phyloP scores from a whole-genome alignment of 495 filamentous ascomycete species.

The Aspergillus indologenus region DNA sequence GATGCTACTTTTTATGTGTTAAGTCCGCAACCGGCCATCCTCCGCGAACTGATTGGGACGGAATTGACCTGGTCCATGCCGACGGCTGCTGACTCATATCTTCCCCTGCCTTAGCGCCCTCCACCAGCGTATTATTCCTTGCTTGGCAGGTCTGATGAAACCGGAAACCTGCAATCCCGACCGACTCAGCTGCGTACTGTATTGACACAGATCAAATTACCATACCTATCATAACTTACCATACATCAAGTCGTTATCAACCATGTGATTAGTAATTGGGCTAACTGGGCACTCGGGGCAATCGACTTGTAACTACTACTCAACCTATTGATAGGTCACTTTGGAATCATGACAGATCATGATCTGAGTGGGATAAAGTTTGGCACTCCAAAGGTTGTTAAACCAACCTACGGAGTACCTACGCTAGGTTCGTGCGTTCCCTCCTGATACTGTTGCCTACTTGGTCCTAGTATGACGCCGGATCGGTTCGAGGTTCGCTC shows the following conservation, averaged over 20 bases:
- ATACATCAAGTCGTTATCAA: no score
- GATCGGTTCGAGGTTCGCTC: not conserved
- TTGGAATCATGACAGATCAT: conserved; percentile 1
- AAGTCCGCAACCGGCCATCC: not conserved
- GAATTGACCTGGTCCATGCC: conserved; percentile 7
- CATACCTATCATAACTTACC: no score
- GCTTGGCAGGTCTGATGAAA: conserved; percentile 19
- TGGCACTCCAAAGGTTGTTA: not conserved
- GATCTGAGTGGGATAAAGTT: not conserved
- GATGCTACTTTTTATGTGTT: no score
- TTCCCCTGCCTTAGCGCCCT: conserved; percentile 22
- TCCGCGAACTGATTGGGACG: conserved; percentile 5
- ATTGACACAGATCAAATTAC: no score
- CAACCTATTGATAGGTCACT: no score
- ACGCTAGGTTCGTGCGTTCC: not conserved
- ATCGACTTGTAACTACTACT: no score
- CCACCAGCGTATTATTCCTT: conserved; percentile 13
- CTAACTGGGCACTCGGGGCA: no score
- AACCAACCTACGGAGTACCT: not conserved
- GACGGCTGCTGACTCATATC: conserved; percentile 6
- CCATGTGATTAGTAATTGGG: no score
- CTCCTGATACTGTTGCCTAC: not conserved
- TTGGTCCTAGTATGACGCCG: not conserved
- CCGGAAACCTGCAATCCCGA: conserved; percentile 19
- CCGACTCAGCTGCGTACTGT: conserved; percentile 10